These are phyloP conservation scores for Eremothecium cymbalariae DNA, from an alignment of 1,139 yeast genomes.

Conservation along the genomic window DNA sequence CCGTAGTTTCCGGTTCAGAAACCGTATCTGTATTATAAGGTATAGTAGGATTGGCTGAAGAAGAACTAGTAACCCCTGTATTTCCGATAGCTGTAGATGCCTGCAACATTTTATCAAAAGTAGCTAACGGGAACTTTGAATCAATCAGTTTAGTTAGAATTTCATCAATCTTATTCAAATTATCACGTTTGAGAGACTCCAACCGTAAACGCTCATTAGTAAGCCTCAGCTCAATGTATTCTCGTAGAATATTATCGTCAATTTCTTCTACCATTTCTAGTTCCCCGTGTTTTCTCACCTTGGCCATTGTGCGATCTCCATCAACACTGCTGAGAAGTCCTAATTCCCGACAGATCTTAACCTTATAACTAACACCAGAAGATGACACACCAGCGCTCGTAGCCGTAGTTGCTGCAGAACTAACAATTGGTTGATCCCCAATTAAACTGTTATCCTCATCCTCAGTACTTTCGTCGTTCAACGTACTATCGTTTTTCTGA, in stretches of 20 bases:
- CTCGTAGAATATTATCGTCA: slow-evolving; percentile 1
- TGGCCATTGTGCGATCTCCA: background rate
- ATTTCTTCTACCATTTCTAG: slow-evolving; percentile 1
- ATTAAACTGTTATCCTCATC: slow-evolving; percentile 4
- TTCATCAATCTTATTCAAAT: slow-evolving; percentile 6
- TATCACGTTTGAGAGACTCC: slow-evolving; percentile 7
- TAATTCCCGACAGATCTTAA: slow-evolving; percentile 2
- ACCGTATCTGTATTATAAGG: no score
- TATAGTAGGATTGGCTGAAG: no score
- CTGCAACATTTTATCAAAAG: slow-evolving; percentile 4
- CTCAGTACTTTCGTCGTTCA: slow-evolving; percentile 4
- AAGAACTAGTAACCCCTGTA: no score
- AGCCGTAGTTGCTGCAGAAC: slow-evolving; percentile 2
- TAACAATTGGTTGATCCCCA: background rate
- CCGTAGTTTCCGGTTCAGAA: no score
- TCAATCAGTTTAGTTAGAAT: slow-evolving; percentile 6
- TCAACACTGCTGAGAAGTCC: slow-evolving; percentile 1
- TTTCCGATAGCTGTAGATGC: background rate
- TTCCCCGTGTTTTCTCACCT: background rate
- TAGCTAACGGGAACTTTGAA: slow-evolving; percentile 8
- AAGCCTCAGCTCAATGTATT: slow-evolving; percentile 4
- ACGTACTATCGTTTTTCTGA: background rate
- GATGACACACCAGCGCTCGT: background rate
- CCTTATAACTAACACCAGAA: background rate
- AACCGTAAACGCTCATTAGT: slow-evolving; percentile 3